Evolutionary conservation across 768 basidiomycete genomes (phyloP).

Genomic region (Tremella yokohamensis): DNA sequence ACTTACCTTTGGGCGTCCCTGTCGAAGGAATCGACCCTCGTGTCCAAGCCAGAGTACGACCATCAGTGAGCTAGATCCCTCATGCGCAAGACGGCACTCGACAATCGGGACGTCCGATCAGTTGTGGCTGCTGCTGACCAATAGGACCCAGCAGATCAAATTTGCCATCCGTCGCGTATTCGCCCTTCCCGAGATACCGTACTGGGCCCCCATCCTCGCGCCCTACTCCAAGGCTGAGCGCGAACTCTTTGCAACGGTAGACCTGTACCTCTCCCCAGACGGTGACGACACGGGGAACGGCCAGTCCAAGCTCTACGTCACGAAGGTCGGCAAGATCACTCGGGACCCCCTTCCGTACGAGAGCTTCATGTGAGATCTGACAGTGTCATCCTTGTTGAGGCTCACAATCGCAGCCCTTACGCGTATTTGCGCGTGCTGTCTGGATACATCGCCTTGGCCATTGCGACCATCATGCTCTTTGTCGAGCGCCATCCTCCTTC

Average conservation of each 20-base stretch:
- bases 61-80: conserved; percentile 31
- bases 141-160: conserved; percentile 17
- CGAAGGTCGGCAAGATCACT: conserved; percentile 22
- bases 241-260: neutral
- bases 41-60: conserved; percentile 25
- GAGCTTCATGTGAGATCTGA: conserved; percentile 22
- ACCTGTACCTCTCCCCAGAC: conserved; percentile 6
- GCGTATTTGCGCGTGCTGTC: conserved; percentile 24
- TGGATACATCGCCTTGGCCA: conserved; percentile 16
- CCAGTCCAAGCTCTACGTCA: conserved; percentile 24
- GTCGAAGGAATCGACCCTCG: conserved; percentile 15
- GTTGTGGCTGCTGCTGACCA: neutral
- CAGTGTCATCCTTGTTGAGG: neutral
- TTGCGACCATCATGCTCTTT: conserved; percentile 23
- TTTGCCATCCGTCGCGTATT: conserved; percentile 21
- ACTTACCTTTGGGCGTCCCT: conserved; percentile 8
- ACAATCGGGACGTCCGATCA: too few species aligned
- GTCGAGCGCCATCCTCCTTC: conserved; percentile 10
- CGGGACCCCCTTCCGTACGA: conserved; percentile 16
- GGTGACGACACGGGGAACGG: conserved; percentile 11
- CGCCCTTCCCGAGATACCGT: conserved; percentile 12
- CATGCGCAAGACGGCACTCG: too few species aligned
- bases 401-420: conserved; percentile 18
- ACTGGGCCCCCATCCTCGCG: conserved; percentile 1
- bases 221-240: neutral